Base-by-base conservation (phyloP, 768 basidiomycete species). In the Gloeostereum incarnatum region DNA sequence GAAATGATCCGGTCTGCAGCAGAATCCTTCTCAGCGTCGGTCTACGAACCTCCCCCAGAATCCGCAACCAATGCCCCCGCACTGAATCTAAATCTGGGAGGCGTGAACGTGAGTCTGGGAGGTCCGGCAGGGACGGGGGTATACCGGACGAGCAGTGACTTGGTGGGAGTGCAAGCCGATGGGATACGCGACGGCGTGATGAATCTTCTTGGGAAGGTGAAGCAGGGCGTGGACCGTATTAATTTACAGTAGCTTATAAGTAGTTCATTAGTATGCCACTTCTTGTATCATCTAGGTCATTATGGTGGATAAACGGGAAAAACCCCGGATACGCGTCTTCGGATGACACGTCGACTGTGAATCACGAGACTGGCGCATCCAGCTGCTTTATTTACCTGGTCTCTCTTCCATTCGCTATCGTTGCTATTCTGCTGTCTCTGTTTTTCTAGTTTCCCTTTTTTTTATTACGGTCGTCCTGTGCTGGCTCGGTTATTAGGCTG, bases 71-170 rank as follows among this genome's bases (percentile, higher is more conserved):
- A 65, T 40, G 77, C 81, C 14, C 86, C 91, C 1, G 72, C 81
- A n/a, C 61, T 96, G 44, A 96, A 92, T 53, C 67, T 97, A 18
- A 91, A 92, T 51, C 75, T 97, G 18, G 93, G 90, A 7, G 85
- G 86, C 0, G 88, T 96, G 42, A 92, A 92, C 53, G 78, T 96
- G 30, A 90, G 82, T 46, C 71, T 96, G n/a, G 91, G 91, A n/a
- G 91, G 92, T 8, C 62, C 83, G 11, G 75, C 69, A 24, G 84
- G 84, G 6, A 76, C 81, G 1, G 91, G 92, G 2, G 75, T 96
- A 16, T 96, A 92, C 59, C 66, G 93, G 49, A 77, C 85, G 21
- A 78, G 75, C 49, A 78, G 76, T 2, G 85, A 89, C 47, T 70
- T 69, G 32, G 72, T 81, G 10, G 73, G 76, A 17, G 68, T 89